Evolutionary conservation across 2,329 filamentous ascomycete species (phyloP).

Genomic region (Penicillium oxalicum): DNA sequence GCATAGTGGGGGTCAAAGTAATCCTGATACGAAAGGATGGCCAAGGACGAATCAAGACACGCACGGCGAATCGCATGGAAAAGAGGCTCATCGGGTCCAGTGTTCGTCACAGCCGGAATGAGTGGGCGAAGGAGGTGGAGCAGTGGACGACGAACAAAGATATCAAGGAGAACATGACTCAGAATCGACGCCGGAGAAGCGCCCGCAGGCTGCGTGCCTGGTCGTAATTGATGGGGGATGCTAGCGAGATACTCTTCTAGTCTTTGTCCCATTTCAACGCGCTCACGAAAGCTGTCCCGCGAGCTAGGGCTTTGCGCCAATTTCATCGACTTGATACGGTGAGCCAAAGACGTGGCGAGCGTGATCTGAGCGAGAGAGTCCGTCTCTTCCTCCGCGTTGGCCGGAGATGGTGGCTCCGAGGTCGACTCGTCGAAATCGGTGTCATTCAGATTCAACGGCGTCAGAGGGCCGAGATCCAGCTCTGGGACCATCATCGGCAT

Average conservation of each 20-base stretch:
- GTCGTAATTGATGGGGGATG: constrained; percentile 6
- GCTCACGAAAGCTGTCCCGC: constrained; percentile 6
- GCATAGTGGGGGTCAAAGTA: constrained; percentile 27
- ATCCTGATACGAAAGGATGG: constrained; percentile 27
- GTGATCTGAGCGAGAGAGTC: constrained; percentile 11
- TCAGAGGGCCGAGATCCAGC: constrained; percentile 32
- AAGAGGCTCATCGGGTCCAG: constrained; percentile 6
- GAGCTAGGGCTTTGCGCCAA: constrained; percentile 4
- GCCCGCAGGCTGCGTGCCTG: background rate
- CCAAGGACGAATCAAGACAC: constrained; percentile 23
- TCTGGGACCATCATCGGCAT: constrained; percentile 36
- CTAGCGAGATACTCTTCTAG: constrained; percentile 8
- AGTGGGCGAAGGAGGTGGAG: constrained; percentile 26
- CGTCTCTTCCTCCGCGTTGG: constrained; percentile 21
- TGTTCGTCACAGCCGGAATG: constrained; percentile 6
- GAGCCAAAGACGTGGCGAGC: constrained; percentile 13
- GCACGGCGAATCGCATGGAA: constrained; percentile 18
- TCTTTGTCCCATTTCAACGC: constrained; percentile 5
- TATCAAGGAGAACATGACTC: constrained; percentile 22
- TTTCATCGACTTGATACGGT: constrained; percentile 13
- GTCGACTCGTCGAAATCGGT: constrained; percentile 37
- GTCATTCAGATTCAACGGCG: constrained; percentile 39
- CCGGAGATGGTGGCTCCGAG: constrained; percentile 19
- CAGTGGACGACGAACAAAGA: constrained; percentile 26
- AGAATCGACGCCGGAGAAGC: constrained; percentile 5